These are phyloP conservation scores for Trypanosoma scelopori DNA, from an alignment of 208 protist genomes.

Conservation along the genomic window DNA sequence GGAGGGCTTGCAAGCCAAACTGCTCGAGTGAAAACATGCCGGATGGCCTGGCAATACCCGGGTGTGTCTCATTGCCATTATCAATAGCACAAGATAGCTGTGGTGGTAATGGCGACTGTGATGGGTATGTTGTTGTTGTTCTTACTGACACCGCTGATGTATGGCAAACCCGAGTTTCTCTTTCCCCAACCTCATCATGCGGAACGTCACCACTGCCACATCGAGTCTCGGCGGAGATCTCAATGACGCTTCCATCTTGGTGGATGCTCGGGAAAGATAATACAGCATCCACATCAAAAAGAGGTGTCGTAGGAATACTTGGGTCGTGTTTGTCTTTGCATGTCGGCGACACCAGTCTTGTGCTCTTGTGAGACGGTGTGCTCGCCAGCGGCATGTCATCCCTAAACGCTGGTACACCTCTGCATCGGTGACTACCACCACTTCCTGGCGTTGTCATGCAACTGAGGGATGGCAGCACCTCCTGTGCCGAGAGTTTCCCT, in stretches of 20 bases:
- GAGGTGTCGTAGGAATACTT: background rate
- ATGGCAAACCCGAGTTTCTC: no score
- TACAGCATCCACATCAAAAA: background rate
- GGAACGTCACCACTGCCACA: no score
- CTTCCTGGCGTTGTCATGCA: constrained; percentile 10
- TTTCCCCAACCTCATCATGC: no score
- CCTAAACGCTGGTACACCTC: background rate
- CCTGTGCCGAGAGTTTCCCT: background rate
- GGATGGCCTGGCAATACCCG: background rate
- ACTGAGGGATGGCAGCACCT: constrained; percentile 21
- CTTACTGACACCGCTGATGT: background rate
- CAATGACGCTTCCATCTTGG: no score
- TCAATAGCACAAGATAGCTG: background rate
- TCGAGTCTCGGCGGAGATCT: no score
- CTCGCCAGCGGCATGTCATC: background rate
- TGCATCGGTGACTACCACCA: constrained; percentile 14
- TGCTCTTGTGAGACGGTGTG: background rate
- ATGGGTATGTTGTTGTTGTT: background rate
- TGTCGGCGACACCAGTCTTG: background rate
- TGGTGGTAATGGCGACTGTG: constrained; percentile 1
- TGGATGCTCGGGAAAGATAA: background rate
- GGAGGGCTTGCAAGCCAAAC: constrained; percentile 20
- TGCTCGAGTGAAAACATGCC: constrained; percentile 12
- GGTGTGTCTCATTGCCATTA: background rate
- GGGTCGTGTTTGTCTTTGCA: background rate